phyloP scores from a whole-genome alignment of 2,329 filamentous ascomycete genomes.

The Aureobasidium namibiae region DNA sequence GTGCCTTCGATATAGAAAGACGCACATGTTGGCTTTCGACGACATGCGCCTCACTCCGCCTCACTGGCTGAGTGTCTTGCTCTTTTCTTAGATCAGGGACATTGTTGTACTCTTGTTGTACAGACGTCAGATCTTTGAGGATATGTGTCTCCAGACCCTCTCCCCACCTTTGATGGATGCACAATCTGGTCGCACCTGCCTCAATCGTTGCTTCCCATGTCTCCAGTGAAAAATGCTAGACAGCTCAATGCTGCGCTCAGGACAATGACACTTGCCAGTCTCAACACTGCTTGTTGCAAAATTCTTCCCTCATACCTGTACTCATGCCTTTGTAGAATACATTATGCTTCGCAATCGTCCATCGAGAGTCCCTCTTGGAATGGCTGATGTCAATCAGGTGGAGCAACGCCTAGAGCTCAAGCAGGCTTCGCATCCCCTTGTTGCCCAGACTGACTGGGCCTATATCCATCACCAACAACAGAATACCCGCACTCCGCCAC shows the following conservation, averaged over 20 bases:
- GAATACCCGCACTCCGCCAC: conserved; percentile 14
- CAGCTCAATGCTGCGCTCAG: neutral
- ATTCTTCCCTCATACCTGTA: neutral
- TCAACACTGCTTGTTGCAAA: conserved; percentile 3
- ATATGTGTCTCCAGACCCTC: no score
- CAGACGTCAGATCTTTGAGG: neutral
- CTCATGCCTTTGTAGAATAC: neutral
- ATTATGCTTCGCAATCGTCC: conserved; percentile 24
- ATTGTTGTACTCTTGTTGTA: neutral
- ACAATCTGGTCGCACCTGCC: neutral
- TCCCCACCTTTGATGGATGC: no score
- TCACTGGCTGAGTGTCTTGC: neutral
- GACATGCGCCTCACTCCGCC: conserved; percentile 4
- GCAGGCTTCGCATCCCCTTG: neutral
- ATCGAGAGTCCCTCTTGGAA: conserved; percentile 22
- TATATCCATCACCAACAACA: conserved; percentile 16
- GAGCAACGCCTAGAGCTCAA: conserved; percentile 19
- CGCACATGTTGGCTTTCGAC: neutral
- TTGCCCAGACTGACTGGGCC: conserved; percentile 5
- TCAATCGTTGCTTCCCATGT: neutral
- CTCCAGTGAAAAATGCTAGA: neutral
- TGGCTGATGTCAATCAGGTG: conserved; percentile 22
- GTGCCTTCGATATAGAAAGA: neutral
- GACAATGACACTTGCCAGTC: conserved; percentile 3
- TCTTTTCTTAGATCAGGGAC: neutral